These are phyloP conservation scores for Apiotrichum sp. DNA, from an alignment of 1,284 basidiomycete species.

Conservation along the genomic window DNA sequence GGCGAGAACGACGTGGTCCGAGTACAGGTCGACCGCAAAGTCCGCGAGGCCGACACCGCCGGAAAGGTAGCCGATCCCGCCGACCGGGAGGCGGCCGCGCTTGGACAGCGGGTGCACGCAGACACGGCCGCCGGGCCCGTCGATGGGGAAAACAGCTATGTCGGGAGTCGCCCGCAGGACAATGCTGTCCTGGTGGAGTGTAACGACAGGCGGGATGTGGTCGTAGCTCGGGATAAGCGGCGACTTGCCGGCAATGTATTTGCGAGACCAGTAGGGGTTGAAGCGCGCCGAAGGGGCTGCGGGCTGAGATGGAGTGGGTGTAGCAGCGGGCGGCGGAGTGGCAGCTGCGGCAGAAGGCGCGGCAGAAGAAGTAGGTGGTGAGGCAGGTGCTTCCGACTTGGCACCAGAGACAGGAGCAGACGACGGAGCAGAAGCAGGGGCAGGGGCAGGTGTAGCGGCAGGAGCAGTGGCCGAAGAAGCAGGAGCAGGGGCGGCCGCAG, in stretches of 20 bases:
- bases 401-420: too few species aligned
- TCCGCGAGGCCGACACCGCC: constrained; percentile 45
- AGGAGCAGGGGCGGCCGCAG: background rate
- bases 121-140: constrained; percentile 49
- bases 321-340: background rate
- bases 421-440: too few species aligned
- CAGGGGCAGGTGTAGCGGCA: background rate
- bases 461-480: background rate
- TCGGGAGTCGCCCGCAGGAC: constrained; percentile 37
- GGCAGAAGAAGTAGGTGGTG: too few species aligned
- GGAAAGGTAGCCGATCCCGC: constrained; percentile 39
- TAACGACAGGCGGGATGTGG: constrained; percentile 43
- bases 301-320: background rate
- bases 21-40: constrained; percentile 45
- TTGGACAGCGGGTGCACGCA: constrained; percentile 43
- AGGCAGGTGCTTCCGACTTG: too few species aligned
- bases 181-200: constrained; percentile 44
- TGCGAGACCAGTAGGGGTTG: constrained; percentile 47
- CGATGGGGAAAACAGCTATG: constrained; percentile 47
- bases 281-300: constrained; percentile 11
- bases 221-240: constrained; percentile 48
- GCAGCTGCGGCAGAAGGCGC: too few species aligned
- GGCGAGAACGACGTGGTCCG: constrained; percentile 40
- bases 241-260: constrained; percentile 47
- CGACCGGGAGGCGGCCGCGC: constrained; percentile 45